Conservation (phyloP, 805 yeast genomes). For the Kurtzmaniella fragi region DNA sequence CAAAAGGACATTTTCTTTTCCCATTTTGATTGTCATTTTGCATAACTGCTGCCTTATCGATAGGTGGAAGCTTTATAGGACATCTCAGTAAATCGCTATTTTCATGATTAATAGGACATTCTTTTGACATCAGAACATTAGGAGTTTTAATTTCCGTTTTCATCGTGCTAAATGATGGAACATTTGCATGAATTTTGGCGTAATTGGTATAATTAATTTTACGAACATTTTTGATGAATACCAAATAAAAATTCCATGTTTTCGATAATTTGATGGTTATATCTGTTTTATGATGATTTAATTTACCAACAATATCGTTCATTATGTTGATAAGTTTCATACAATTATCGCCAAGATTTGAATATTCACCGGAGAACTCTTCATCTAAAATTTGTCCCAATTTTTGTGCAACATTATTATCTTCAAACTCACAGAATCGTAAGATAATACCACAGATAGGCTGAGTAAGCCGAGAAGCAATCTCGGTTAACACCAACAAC, state of each 20-base stretch:
- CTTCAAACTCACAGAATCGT: too few species aligned
- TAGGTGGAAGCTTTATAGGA: constrained; percentile 1
- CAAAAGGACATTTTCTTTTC: constrained; percentile 30
- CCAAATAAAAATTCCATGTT: constrained; percentile 37
- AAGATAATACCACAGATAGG: too few species aligned
- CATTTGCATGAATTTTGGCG: constrained; percentile 27
- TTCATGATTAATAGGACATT: constrained; percentile 5
- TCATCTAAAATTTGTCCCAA: neutral
- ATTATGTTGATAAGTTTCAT: neutral
- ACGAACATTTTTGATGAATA: constrained; percentile 26
- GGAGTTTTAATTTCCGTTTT: constrained; percentile 3
- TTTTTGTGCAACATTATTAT: neutral
- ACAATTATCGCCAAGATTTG: neutral
- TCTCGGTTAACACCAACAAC: neutral
- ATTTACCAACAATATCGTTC: neutral
- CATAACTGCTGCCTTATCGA: neutral
- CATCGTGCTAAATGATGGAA: constrained; percentile 19
- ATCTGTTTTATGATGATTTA: constrained; percentile 4
- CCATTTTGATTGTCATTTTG: constrained; percentile 3
- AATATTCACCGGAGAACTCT: neutral
- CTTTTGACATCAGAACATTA: neutral
- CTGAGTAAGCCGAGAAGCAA: neutral
- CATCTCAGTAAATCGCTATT: neutral
- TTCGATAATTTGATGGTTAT: constrained; percentile 17
- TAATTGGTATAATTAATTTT: constrained; percentile 23